These are phyloP conservation scores for Xylariaceae sp. DNA, from an alignment of 2,329 filamentous ascomycete species.

Conservation along the genomic window DNA sequence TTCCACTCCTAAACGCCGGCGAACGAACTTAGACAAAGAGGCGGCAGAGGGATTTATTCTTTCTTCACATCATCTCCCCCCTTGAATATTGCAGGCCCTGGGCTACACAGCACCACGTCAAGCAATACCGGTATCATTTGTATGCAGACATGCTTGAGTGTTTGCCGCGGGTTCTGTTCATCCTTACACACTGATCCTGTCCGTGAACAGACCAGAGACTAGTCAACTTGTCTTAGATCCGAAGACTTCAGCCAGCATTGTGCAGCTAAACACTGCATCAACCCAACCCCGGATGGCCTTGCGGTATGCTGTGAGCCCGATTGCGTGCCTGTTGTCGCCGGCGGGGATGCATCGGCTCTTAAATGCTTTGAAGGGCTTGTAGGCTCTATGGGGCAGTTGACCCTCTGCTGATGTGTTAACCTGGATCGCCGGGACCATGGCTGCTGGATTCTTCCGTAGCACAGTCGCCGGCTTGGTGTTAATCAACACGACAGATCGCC, in stretches of 20 bases:
- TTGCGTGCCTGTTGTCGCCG: conserved; percentile 5
- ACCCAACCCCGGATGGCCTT: conserved; percentile 7
- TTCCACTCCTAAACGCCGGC: conserved; percentile 5
- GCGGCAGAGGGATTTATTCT: conserved; percentile 9
- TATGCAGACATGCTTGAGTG: conserved; percentile 13
- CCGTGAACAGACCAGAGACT: conserved; percentile 15
- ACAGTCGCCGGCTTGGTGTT: conserved; percentile 7
- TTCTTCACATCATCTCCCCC: conserved; percentile 8
- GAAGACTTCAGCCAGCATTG: conserved; percentile 11
- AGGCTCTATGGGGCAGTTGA: conserved; percentile 15
- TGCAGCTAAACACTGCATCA: conserved; percentile 15
- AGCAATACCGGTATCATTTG: conserved; percentile 11
- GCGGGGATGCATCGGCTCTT: conserved; percentile 5
- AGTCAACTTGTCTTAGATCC: conserved; percentile 19
- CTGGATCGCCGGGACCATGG: conserved; percentile 8
- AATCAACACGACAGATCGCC: conserved; percentile 4
- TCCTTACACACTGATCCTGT: conserved; percentile 10
- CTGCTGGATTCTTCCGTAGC: neutral
- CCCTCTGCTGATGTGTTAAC: conserved; percentile 10
- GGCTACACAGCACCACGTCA: conserved; percentile 5
- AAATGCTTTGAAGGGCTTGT: conserved; percentile 16
- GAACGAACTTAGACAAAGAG: conserved; percentile 9
- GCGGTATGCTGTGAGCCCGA: conserved; percentile 10
- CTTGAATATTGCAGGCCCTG: conserved; percentile 14
- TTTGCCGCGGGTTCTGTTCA: conserved; percentile 5